Percentiles rank a stretch among this genome's conserved stretches.
phyloP scores from a whole-genome alignment of 202 grass and related monocot species.

The Zoysia matrella region DNA sequence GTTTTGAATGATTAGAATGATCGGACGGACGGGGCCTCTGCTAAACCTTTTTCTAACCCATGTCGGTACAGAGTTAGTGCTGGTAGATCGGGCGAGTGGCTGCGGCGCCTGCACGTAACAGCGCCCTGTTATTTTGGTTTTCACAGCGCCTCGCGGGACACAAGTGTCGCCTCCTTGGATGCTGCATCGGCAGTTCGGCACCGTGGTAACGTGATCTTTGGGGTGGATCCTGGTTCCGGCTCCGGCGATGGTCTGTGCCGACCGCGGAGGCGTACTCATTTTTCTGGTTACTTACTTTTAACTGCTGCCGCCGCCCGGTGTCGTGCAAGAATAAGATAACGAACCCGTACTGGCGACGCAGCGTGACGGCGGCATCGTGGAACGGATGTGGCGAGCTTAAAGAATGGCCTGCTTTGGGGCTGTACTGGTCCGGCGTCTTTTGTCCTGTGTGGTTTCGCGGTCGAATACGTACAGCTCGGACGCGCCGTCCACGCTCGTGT shows the following conservation, averaged over 20 bases:
- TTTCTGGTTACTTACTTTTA: neutral
- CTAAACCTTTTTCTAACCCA: neutral
- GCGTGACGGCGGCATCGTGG: neutral
- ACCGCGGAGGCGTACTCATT: conserved; percentile 2
- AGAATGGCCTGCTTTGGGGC: neutral
- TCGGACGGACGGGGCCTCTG: too few species aligned
- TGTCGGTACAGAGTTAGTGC: neutral
- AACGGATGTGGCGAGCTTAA: neutral
- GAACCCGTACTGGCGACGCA: too few species aligned
- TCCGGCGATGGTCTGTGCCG: conserved; percentile 22
- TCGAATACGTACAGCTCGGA: neutral
- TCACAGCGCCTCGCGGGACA: neutral
- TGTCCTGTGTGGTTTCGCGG: conserved; percentile 4
- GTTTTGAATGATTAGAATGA: conserved; percentile 37
- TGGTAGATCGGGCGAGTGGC: neutral
- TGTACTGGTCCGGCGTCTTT: neutral
- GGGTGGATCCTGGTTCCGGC: neutral
- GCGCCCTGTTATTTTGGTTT: neutral
- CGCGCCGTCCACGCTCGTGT: neutral
- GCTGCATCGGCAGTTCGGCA: neutral
- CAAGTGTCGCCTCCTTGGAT: neutral
- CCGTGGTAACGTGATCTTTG: neutral
- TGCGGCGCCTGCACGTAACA: neutral
- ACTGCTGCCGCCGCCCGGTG: too few species aligned
- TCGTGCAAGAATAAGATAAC: too few species aligned